Conservation (phyloP, 2,329 filamentous ascomycete species). For the Colletotrichum caudatum region DNA sequence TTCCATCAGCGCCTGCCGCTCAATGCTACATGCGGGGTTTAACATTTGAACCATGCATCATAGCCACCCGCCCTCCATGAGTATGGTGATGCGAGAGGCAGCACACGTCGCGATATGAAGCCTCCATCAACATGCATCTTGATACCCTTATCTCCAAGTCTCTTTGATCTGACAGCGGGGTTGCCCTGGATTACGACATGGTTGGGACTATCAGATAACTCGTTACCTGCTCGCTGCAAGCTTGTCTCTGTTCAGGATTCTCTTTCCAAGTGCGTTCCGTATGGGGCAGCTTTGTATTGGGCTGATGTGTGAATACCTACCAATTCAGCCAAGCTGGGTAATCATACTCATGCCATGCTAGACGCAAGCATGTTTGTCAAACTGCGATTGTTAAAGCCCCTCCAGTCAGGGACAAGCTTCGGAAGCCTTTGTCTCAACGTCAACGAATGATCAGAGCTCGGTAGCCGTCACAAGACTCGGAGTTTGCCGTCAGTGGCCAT, state of each 20-base stretch:
- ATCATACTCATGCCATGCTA: slow-evolving; percentile 16
- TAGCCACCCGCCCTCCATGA: background rate
- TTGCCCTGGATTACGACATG: slow-evolving; percentile 15
- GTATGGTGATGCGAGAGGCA: background rate
- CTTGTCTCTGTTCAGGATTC: slow-evolving; percentile 8
- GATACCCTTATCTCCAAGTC: background rate
- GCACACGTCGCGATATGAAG: background rate
- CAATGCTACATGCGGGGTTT: slow-evolving; percentile 1
- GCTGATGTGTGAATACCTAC: background rate
- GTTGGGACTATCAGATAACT: slow-evolving; percentile 12
- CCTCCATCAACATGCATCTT: background rate
- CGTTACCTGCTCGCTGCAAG: background rate
- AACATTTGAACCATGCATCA: background rate
- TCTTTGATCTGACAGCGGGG: background rate
- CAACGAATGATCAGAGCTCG: slow-evolving; percentile 7
- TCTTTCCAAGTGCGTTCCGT: background rate
- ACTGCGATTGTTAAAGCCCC: background rate
- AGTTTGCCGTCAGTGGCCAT: background rate
- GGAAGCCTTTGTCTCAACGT: slow-evolving; percentile 22
- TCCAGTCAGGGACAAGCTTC: background rate
- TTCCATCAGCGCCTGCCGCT: background rate
- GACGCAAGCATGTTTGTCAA: slow-evolving; percentile 13
- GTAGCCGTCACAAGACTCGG: background rate
- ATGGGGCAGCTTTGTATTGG: slow-evolving; percentile 9
- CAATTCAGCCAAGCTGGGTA: background rate